Percentiles rank a stretch among this genome's conserved stretches.
Evolutionary conservation across 768 basidiomycete genomes (phyloP).

Genomic region (Tylopilus sp.): DNA sequence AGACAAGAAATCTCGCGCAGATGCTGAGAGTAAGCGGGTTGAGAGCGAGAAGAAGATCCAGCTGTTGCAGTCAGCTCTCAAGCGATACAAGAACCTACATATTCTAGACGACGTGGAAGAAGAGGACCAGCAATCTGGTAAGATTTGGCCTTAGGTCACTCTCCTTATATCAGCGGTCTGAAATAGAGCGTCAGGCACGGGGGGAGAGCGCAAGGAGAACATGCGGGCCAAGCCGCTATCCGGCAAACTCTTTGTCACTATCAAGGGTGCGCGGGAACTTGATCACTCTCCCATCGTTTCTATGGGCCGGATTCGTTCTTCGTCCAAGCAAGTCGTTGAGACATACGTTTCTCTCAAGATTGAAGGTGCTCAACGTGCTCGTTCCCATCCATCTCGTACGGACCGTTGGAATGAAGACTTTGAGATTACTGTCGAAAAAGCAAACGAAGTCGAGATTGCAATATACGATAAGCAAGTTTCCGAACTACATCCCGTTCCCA

Average conservation of each 20-base stretch:
- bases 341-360: slow-evolving; percentile 94
- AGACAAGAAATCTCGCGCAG: slow-evolving; percentile 91
- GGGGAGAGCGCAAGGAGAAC: slow-evolving; percentile 89
- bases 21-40: slow-evolving; percentile 89
- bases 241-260: slow-evolving; percentile 84
- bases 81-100: slow-evolving; percentile 93
- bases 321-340: slow-evolving; percentile 74
- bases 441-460: slow-evolving; percentile 96
- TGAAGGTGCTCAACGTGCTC: slow-evolving; percentile 90
- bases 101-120: slow-evolving; percentile 88
- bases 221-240: slow-evolving; percentile 91
- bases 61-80: slow-evolving; percentile 85
- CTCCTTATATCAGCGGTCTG: slow-evolving; percentile 21
- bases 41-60: slow-evolving; percentile 98
- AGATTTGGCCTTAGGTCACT: slow-evolving; percentile 14
- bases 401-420: slow-evolving; percentile 99
- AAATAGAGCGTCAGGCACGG: slow-evolving; percentile 42
- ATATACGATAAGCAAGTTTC: slow-evolving; percentile 90
- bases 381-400: slow-evolving; percentile 88
- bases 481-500: slow-evolving; percentile 78
- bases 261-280: slow-evolving; percentile 89
- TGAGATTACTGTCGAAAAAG: slow-evolving; percentile 94
- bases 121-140: slow-evolving; percentile 70
- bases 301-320: slow-evolving; percentile 62
- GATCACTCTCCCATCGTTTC: slow-evolving; percentile 83